These are phyloP conservation scores for Phytophthora uliginosa DNA, from an alignment of 352 stramenopile species.

Conservation along the genomic window DNA sequence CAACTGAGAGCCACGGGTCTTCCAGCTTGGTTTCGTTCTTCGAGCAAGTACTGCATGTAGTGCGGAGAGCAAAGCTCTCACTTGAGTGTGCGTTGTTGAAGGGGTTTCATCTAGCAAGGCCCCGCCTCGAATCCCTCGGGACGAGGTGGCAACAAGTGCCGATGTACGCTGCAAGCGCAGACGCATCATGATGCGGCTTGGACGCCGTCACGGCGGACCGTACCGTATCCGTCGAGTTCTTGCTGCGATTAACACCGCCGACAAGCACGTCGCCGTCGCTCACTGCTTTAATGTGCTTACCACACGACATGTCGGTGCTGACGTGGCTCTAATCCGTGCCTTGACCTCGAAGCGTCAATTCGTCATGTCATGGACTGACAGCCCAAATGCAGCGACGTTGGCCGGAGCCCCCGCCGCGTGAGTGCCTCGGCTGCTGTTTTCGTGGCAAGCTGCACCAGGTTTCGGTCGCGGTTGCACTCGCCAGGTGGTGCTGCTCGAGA, in stretches of 20 bases:
- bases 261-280: background rate
- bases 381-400: conserved; percentile 1
- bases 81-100: conserved; percentile 3
- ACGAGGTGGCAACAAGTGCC: conserved; percentile 3
- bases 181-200: conserved; percentile 16
- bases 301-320: background rate
- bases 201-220: conserved; percentile 7
- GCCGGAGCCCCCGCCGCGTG: conserved; percentile 1
- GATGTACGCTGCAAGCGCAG: conserved; percentile 15
- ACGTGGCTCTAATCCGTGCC: background rate
- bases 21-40: background rate
- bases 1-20: too few relatives aligned
- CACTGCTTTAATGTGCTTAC: conserved; percentile 13
- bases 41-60: background rate
- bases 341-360: conserved; percentile 5
- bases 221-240: background rate
- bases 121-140: conserved; percentile 5
- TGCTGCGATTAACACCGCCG: background rate
- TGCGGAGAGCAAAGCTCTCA: background rate
- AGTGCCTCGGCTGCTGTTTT: conserved; percentile 36
- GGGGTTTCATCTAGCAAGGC: conserved; percentile 17
- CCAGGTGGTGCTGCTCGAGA: conserved; percentile 18
- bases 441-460: conserved; percentile 15
- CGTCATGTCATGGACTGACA: conserved; percentile 8
- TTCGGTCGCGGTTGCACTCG: background rate